Conservation (phyloP, 2,329 filamentous ascomycete genomes). For the Passalora sequoiae region DNA sequence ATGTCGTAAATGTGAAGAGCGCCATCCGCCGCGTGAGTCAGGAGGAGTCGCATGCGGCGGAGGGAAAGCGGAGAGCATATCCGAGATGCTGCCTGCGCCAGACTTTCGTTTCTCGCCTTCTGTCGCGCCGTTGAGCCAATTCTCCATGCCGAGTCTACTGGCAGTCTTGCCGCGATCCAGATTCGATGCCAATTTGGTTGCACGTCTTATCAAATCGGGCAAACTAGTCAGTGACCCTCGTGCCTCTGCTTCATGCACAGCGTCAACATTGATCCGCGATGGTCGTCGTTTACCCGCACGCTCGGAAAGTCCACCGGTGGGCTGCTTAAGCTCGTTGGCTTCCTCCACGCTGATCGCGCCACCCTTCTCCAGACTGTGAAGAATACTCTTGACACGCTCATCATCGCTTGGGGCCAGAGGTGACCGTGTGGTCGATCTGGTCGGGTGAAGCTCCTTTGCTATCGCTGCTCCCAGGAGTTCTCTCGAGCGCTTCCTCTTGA, state of each 20-base stretch:
- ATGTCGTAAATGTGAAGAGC: conserved; percentile 17
- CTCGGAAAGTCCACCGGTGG: conserved; percentile 35
- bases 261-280: conserved; percentile 73
- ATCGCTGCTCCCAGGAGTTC: conserved; percentile 19
- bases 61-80: conserved; percentile 62
- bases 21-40: conserved; percentile 16
- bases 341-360: conserved; percentile 30
- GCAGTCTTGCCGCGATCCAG: conserved; percentile 75
- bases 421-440: conserved; percentile 20
- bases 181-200: conserved; percentile 79
- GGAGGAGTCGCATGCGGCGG: conserved; percentile 46
- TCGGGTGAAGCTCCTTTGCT: conserved; percentile 13
- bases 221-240: conserved; percentile 88
- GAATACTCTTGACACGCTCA: conserved; percentile 26
- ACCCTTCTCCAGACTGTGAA: conserved; percentile 32
- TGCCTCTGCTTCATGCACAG: conserved; percentile 72
- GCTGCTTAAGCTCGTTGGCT: conserved; percentile 29
- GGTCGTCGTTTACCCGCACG: conserved; percentile 50
- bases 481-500: conserved; percentile 18
- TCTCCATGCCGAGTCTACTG: conserved; percentile 49
- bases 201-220: conserved; percentile 82
- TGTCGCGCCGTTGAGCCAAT: conserved; percentile 41
- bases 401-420: conserved; percentile 25
- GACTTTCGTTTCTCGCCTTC: conserved; percentile 38
- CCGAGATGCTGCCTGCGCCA: conserved; percentile 55